Evolutionary conservation across 192 early-diverging fungal genomes (phyloP).

Genomic region (Chytriomyces sp.): DNA sequence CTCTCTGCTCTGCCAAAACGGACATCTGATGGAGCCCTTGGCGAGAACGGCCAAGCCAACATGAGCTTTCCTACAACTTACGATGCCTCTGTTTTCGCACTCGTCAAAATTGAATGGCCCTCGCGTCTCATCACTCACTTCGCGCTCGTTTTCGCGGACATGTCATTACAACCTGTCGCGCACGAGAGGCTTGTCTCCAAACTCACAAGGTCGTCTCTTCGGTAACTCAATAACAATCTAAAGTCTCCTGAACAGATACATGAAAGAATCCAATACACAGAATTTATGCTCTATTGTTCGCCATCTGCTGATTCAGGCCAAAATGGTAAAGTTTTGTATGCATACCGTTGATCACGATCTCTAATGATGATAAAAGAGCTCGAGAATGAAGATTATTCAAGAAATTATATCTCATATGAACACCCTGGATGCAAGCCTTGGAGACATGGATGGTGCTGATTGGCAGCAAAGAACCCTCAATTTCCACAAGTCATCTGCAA

Average conservation of each 20-base stretch:
- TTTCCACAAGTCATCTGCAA: background rate
- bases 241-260: background rate
- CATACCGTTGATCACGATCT: background rate
- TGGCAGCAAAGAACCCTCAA: background rate
- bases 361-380: background rate
- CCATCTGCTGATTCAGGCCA: constrained; percentile 13
- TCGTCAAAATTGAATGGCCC: too few species aligned
- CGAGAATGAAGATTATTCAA: background rate
- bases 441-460: background rate
- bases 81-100: too few species aligned
- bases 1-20: too few species aligned
- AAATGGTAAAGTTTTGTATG: background rate
- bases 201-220: too few species aligned
- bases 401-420: constrained; percentile 8
- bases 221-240: too few species aligned
- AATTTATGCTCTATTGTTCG: background rate
- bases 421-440: background rate
- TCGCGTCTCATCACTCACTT: too few species aligned
- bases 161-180: too few species aligned
- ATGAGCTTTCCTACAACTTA: too few species aligned
- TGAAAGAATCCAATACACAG: background rate
- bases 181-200: too few species aligned
- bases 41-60: too few species aligned
- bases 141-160: too few species aligned
- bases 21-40: too few species aligned